Percentiles rank a stretch among this genome's conserved stretches.
phyloP scores from a whole-genome alignment of 2,329 filamentous ascomycete genomes.

The Neophaeococcomyces mojaviensis region DNA sequence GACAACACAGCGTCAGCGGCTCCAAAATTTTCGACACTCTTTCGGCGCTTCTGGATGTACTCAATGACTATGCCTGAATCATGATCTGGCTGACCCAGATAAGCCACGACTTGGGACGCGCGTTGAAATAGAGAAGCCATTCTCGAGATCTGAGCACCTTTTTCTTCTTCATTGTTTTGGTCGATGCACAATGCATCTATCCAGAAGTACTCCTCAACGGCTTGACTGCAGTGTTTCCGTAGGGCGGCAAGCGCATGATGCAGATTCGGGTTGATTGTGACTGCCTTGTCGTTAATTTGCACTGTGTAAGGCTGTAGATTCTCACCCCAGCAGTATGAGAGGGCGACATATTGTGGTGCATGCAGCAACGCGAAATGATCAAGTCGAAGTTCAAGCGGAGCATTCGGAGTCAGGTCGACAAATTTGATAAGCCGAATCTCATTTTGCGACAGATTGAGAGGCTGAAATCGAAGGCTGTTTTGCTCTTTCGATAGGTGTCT shows the following conservation, averaged over 20 bases:
- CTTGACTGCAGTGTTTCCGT: background rate
- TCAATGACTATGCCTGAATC: background rate
- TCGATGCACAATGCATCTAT: constrained; percentile 17
- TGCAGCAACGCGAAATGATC: too few species aligned
- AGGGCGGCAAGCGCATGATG: background rate
- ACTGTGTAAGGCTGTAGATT: too few species aligned
- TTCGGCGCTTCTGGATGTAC: background rate
- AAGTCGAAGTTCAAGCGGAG: too few species aligned
- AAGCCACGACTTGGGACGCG: background rate
- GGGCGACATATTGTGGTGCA: too few species aligned
- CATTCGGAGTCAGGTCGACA: too few species aligned
- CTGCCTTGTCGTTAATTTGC: background rate
- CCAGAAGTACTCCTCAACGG: constrained; percentile 9
- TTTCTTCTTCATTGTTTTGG: constrained; percentile 12
- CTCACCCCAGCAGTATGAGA: too few species aligned
- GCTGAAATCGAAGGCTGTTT: too few species aligned
- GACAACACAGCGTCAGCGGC: too few species aligned
- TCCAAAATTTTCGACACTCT: too few species aligned
- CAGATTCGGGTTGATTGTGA: background rate
- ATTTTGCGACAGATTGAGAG: too few species aligned
- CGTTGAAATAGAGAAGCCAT: background rate
- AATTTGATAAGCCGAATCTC: too few species aligned
- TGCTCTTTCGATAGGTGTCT: too few species aligned
- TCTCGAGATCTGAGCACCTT: constrained; percentile 8
- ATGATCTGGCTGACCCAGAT: background rate